Percentiles rank a stretch among this genome's conserved stretches.
These are phyloP conservation scores for Fusarium euwallaceae DNA, from an alignment of 2,329 filamentous ascomycete genomes.

Conservation along the genomic window DNA sequence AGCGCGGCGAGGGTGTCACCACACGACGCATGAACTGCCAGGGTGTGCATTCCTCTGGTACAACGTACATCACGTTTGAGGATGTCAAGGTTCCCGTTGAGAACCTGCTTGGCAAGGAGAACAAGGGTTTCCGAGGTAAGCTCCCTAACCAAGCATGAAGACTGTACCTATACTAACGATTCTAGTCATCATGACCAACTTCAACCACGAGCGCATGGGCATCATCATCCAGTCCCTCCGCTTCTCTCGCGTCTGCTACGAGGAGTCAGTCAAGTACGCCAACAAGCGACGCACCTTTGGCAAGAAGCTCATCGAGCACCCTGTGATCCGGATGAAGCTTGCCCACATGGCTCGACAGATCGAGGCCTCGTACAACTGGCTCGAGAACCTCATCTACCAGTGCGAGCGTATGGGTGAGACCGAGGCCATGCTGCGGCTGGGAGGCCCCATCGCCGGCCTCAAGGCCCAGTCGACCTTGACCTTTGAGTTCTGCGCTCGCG, in stretches of 20 bases:
- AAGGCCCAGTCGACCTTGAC: constrained; percentile 96
- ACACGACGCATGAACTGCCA: constrained; percentile 98
- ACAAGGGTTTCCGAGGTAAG: constrained; percentile 91
- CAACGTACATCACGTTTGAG: constrained; percentile 98
- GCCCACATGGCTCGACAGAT: constrained; percentile 99
- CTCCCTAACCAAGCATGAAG: background rate
- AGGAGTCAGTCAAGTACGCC: constrained; percentile 95
- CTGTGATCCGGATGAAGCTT: constrained; percentile 96
- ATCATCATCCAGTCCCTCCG: constrained; percentile 98
- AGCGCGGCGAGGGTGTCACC: constrained; percentile 88
- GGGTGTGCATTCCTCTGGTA: constrained; percentile 85
- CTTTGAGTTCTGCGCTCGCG: constrained; percentile 97
- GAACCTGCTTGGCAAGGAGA: constrained; percentile 97
- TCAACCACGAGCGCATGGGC: constrained; percentile 98
- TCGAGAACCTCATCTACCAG: constrained; percentile 95
- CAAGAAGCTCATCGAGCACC: constrained; percentile 96
- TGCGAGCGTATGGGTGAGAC: constrained; percentile 93
- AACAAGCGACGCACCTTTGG: constrained; percentile 98
- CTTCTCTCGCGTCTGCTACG: constrained; percentile 96
- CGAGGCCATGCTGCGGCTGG: constrained; percentile 95
- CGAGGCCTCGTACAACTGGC: constrained; percentile 96
- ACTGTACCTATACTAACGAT: constrained; percentile 26
- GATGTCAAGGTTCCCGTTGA: constrained; percentile 99
- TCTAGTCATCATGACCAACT: constrained; percentile 97
- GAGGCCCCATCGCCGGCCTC: constrained; percentile 91